Base-by-base conservation (phyloP, 2,329 filamentous ascomycete species). In the Ophiobolus disseminans region DNA sequence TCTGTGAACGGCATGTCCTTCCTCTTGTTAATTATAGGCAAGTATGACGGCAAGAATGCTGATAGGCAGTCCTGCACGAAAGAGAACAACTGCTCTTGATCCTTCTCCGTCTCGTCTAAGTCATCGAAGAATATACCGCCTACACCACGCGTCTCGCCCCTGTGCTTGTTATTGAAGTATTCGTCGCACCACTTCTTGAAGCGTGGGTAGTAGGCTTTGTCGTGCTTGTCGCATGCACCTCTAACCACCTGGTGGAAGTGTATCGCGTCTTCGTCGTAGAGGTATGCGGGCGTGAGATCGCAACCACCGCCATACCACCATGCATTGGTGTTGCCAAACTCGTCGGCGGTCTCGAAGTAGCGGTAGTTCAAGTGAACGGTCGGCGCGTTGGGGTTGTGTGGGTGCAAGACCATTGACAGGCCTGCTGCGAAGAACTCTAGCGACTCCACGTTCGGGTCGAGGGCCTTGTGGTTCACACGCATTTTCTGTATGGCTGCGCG, bases 51-150 rank as follows among this genome's bases (percentile, higher is more conserved):
- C 48, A 97, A 73, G 80, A 99, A 99, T 8, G 91, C 88, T 52
- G 86, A 85, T 47, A 97, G 80, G 64, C 89, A 90, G 68, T 92
- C 90, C 68, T 92, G 89, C 45, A 92, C 84, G 62, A 97, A 97
- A 13, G 89, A 85, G 71, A 99, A 97, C 0, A 92, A 83, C 59
- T 91, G 90, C 70, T 97, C 92, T 62, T 90, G 87, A 66, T 94
- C 90, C 53, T 91, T 90, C 64, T 93, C 89, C 1, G 84, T 83
- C 64, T 89, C 89, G 72, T 99, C 94, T 11, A 99, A 81, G 72
- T 99, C 94, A 74, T 99, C 94, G 68, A 99, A 99, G 83, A 99
- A 99, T 74, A 99, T 97, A 44, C 94, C 94, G 43, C 94, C 94
- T 25, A 99, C 78, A 47, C 94, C 94, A 39, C 94, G 88, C 37